A percentile compares a stretch with the other conserved stretches of the same genome.
Evolutionary conservation across 768 basidiomycete genomes (phyloP).

Genomic region (Pholiota conissans): DNA sequence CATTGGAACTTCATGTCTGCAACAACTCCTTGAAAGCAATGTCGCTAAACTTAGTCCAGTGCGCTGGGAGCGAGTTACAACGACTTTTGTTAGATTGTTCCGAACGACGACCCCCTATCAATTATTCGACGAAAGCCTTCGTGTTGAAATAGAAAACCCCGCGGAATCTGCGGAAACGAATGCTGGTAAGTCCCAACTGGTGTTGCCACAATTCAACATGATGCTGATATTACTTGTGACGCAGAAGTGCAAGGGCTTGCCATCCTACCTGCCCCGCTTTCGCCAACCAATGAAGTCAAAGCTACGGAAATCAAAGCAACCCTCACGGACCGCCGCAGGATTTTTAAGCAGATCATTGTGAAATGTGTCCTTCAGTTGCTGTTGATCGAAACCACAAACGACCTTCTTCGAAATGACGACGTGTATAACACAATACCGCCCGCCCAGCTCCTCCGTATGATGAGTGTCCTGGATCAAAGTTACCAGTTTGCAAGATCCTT

Average conservation of each 20-base stretch:
- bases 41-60: conserved; percentile 79
- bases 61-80: conserved; percentile 90
- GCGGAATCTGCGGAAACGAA: conserved; percentile 53
- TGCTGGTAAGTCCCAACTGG: conserved; percentile 25
- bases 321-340: conserved; percentile 69
- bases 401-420: conserved; percentile 87
- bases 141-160: conserved; percentile 75
- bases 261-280: conserved; percentile 87
- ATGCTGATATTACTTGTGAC: conserved; percentile 1
- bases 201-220: background rate
- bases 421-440: conserved; percentile 95
- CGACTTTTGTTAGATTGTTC: conserved; percentile 95
- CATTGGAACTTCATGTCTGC: conserved; percentile 96
- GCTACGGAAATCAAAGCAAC: conserved; percentile 48
- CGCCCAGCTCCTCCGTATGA: conserved; percentile 87
- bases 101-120: conserved; percentile 97
- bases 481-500: conserved; percentile 97
- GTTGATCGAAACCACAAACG: conserved; percentile 96
- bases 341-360: conserved; percentile 98
- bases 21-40: conserved; percentile 93
- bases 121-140: conserved; percentile 88
- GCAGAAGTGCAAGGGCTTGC: conserved; percentile 64
- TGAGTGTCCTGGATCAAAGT: conserved; percentile 95
- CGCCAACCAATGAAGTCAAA: conserved; percentile 61
- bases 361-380: conserved; percentile 98